Evolutionary conservation across 2,329 filamentous ascomycete genomes (phyloP).

Genomic region (Xylariaceae sp.): DNA sequence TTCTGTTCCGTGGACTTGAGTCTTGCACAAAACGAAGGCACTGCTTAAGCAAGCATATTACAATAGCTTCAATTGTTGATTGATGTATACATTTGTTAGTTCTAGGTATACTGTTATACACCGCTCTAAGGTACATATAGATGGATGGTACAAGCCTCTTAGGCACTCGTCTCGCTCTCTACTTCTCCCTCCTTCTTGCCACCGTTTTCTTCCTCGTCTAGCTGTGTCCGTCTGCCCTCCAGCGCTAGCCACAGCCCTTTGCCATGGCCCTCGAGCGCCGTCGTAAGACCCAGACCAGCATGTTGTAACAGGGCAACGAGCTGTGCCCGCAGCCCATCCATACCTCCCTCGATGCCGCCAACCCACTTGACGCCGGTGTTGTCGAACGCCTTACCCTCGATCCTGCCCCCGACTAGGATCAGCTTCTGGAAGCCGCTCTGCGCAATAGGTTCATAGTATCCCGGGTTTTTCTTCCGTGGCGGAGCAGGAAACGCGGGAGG

Average conservation of each 20-base stretch:
- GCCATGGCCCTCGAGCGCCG: constrained; percentile 77
- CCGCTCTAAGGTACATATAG: constrained; percentile 5
- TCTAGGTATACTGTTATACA: constrained; percentile 28
- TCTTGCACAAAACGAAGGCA: neutral
- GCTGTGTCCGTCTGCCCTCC: constrained; percentile 78
- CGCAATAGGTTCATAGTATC: constrained; percentile 79
- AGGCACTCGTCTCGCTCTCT: constrained; percentile 30
- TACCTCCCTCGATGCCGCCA: constrained; percentile 78
- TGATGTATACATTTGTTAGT: constrained; percentile 17
- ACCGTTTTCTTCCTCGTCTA: constrained; percentile 72
- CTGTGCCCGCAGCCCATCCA: constrained; percentile 81
- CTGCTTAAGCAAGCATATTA: neutral
- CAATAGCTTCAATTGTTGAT: neutral
- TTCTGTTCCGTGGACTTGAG: neutral
- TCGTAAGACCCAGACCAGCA: constrained; percentile 77
- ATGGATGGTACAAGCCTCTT: constrained; percentile 35
- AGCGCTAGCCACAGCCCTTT: constrained; percentile 87
- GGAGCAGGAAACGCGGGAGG: constrained; percentile 78
- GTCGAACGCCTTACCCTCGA: constrained; percentile 87
- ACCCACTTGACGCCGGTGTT: constrained; percentile 68
- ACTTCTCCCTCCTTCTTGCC: constrained; percentile 40
- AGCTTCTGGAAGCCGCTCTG: constrained; percentile 87
- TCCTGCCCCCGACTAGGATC: constrained; percentile 81
- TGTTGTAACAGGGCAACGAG: constrained; percentile 81
- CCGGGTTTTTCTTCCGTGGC: constrained; percentile 74